phyloP scores from a whole-genome alignment of 2,329 filamentous ascomycete species.

The Fusarium azukiicola region DNA sequence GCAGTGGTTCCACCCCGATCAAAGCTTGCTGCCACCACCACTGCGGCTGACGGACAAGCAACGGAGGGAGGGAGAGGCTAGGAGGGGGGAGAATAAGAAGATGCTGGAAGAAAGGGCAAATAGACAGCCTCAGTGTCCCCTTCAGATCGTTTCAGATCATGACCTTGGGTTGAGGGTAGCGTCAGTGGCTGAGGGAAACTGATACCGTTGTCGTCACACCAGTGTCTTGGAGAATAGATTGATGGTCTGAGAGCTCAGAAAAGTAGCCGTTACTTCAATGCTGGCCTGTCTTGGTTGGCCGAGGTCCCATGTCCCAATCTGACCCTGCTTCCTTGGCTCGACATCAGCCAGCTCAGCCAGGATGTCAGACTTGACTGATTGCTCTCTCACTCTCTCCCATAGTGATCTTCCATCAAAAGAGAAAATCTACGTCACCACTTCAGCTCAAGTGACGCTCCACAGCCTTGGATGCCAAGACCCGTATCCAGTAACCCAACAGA shows the following conservation, averaged over 20 bases:
- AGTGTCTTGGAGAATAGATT: neutral
- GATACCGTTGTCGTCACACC: neutral
- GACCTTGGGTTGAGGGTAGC: neutral
- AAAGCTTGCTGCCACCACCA: neutral
- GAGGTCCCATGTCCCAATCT: neutral
- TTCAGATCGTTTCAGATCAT: neutral
- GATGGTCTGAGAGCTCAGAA: neutral
- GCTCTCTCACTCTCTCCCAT: no score
- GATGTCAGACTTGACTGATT: no score
- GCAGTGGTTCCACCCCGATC: conserved; percentile 10
- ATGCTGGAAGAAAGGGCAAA: neutral
- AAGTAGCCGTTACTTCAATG: neutral
- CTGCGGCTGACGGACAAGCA: neutral
- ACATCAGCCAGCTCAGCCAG: no score
- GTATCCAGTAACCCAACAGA: conserved; percentile 3
- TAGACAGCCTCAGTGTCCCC: neutral
- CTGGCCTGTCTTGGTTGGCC: neutral
- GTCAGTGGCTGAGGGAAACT: neutral
- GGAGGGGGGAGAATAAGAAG: conserved; percentile 6
- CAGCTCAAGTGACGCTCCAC: neutral
- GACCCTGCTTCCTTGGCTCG: no score
- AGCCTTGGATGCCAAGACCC: conserved; percentile 6
- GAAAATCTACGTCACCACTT: neutral
- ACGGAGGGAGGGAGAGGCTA: neutral
- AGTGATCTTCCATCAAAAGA: no score